phyloP scores from a whole-genome alignment of 1,284 basidiomycete genomes.

The Ganoderma meredithae region DNA sequence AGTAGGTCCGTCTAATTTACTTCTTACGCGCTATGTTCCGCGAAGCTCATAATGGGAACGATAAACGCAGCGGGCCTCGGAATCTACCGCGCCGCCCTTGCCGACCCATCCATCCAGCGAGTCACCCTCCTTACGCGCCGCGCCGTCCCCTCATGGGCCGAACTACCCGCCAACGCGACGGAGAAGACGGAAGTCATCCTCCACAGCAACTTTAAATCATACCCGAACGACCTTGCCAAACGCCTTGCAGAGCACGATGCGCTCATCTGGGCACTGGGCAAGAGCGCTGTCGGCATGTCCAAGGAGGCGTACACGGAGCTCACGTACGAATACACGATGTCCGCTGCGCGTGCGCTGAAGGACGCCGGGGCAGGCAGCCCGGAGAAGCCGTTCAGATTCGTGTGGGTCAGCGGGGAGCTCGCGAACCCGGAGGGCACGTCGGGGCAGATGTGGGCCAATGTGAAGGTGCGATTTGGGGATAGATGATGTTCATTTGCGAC shows the following conservation, averaged over 20 bases:
- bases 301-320: constrained; percentile 48
- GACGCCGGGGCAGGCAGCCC: constrained; percentile 38
- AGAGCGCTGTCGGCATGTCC: constrained; percentile 41
- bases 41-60: background rate
- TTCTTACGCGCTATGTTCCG: background rate
- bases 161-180: constrained; percentile 40
- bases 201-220: constrained; percentile 46
- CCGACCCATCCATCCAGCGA: constrained; percentile 41
- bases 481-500: background rate
- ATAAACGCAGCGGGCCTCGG: constrained; percentile 46
- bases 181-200: constrained; percentile 43
- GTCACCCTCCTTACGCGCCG: constrained; percentile 47
- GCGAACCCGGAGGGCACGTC: constrained; percentile 44
- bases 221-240: constrained; percentile 42
- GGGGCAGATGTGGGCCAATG: constrained; percentile 41
- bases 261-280: constrained; percentile 51
- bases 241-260: constrained; percentile 47
- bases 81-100: constrained; percentile 47
- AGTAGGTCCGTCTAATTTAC: constrained; percentile 37
- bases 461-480: constrained; percentile 41
- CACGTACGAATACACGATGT: constrained; percentile 46
- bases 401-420: constrained; percentile 44
- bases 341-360: constrained; percentile 43
- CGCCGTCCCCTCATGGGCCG: constrained; percentile 43
- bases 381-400: constrained; percentile 44